These are phyloP conservation scores for Stemphylium beticola DNA, from an alignment of 2,329 filamentous ascomycete genomes.

Conservation along the genomic window DNA sequence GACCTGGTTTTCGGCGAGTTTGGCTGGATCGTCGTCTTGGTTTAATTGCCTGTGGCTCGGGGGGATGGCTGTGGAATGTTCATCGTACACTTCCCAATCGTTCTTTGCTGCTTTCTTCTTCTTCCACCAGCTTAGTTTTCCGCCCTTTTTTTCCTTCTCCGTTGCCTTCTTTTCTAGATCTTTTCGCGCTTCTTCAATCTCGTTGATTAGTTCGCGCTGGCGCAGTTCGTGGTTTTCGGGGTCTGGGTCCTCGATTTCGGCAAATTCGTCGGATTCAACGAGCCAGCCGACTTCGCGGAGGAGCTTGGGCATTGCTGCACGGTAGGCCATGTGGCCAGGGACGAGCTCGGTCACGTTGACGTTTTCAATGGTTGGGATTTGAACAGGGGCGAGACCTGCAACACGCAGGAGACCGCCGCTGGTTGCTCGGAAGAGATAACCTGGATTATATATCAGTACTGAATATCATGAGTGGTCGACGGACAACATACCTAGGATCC, in stretches of 20 bases:
- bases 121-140: conserved; percentile 73
- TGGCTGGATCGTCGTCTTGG: conserved; percentile 55
- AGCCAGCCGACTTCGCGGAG: conserved; percentile 88
- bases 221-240: conserved; percentile 88
- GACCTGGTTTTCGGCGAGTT: conserved; percentile 65
- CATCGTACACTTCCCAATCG: conserved; percentile 94
- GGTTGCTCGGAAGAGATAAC: conserved; percentile 93
- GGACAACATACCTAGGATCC: conserved; percentile 75
- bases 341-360: conserved; percentile 85
- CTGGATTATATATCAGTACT: conserved; percentile 37
- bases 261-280: conserved; percentile 91
- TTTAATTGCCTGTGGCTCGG: conserved; percentile 23
- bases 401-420: conserved; percentile 89
- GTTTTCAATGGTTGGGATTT: conserved; percentile 87
- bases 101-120: conserved; percentile 83
- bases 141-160: conserved; percentile 66
- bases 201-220: conserved; percentile 91
- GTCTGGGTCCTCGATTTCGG: conserved; percentile 95
- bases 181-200: conserved; percentile 92
- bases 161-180: conserved; percentile 74
- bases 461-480: not conserved
- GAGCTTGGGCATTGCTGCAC: conserved; percentile 86
- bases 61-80: conserved; percentile 46
- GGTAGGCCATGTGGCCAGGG: conserved; percentile 95
- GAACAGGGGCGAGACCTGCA: conserved; percentile 79